phyloP scores from a whole-genome alignment of 169 alveolate species.

The Eimeria sp. region DNA sequence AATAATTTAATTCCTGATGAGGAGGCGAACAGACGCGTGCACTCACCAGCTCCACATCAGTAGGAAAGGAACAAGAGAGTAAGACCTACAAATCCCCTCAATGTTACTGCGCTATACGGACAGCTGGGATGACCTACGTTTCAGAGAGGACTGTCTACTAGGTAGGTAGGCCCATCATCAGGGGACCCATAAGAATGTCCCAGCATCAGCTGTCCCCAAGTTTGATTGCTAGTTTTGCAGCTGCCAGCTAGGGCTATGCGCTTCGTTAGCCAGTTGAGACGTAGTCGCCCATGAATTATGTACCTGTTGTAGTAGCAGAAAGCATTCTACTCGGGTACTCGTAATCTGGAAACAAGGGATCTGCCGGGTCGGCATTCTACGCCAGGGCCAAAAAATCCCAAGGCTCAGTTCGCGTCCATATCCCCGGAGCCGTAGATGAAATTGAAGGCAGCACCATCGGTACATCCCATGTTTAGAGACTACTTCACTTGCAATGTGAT shows the following conservation, averaged over 20 bases:
- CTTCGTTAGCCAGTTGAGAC: background rate
- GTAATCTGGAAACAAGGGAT: background rate
- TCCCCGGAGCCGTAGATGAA: too few species aligned
- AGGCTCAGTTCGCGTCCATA: background rate
- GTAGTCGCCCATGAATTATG: background rate
- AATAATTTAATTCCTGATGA: background rate
- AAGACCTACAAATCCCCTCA: background rate
- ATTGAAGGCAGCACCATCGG: background rate
- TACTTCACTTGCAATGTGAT: background rate
- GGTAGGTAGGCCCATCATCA: background rate
- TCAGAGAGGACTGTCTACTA: background rate
- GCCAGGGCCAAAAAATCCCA: background rate
- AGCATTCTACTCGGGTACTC: background rate
- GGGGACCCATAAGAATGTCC: background rate
- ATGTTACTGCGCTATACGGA: background rate
- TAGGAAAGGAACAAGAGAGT: background rate
- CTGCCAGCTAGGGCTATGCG: background rate
- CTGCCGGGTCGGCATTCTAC: background rate
- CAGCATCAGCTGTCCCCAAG: background rate
- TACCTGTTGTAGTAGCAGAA: background rate
- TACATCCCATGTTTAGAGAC: background rate
- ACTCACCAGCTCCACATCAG: background rate
- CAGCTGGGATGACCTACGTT: background rate
- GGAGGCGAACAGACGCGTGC: background rate
- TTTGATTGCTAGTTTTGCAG: background rate